phyloP scores from a whole-genome alignment of 192 early-diverging fungal species.

The Fimicolochytrium jonesii region DNA sequence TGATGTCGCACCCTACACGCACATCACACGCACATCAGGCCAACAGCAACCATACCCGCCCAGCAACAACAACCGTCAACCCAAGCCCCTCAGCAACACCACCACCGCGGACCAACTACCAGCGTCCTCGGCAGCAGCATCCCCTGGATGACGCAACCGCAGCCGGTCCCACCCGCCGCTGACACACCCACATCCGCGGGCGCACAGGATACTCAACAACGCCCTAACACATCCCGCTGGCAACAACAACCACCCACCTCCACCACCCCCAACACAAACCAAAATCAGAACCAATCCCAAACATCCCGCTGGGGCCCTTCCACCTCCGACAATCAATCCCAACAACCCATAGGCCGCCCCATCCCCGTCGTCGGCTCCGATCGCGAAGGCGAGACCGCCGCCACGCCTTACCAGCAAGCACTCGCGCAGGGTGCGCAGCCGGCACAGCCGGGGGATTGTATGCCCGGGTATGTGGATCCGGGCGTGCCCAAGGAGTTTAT shows the following conservation, averaged over 20 bases:
- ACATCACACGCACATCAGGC: too few relatives aligned
- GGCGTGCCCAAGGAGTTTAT: slow-evolving; percentile 31
- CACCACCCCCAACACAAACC: background rate
- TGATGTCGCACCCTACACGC: too few relatives aligned
- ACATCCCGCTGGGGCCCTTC: background rate
- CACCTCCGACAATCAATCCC: background rate
- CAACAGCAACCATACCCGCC: too few relatives aligned
- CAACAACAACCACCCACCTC: background rate
- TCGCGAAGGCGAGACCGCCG: slow-evolving; percentile 12
- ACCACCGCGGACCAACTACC: too few relatives aligned
- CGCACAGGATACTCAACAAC: background rate
- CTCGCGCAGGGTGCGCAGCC: slow-evolving; percentile 6
- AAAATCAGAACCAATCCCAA: background rate
- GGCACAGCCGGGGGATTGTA: slow-evolving; percentile 15
- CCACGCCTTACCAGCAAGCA: slow-evolving; percentile 14
- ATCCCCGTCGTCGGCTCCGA: slow-evolving; percentile 30
- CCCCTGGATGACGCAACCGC: too few relatives aligned
- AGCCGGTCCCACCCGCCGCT: too few relatives aligned
- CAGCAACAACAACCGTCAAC: too few relatives aligned
- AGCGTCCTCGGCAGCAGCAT: too few relatives aligned
- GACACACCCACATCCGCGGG: too few relatives aligned
- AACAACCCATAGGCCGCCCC: slow-evolving; percentile 21
- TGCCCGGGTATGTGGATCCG: slow-evolving; percentile 24
- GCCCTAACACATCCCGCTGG: background rate
- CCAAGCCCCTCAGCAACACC: too few relatives aligned